Evolutionary conservation across 1,284 basidiomycete genomes (phyloP), one percentile per base, ranked within the genome.

Genomic region (Cutaneotrichosporon arboriforme): DNA sequence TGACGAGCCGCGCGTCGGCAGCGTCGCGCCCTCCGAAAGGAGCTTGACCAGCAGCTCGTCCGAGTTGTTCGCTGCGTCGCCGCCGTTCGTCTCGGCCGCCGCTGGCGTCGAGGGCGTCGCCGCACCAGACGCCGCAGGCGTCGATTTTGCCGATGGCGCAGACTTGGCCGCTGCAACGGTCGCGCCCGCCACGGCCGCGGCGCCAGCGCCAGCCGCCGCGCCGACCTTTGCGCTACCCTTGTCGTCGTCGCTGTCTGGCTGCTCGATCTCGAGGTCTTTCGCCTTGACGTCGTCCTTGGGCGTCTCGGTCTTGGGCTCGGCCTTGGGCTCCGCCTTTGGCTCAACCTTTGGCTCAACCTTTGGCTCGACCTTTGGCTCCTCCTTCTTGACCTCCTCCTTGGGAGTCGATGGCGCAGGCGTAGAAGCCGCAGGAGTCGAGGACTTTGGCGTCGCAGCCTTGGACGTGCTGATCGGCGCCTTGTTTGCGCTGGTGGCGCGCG

Each of bases 1-100:
- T 1, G 83, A 75, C 7, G 89, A 92, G 1, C 94, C 94, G 54
- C 90, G 83, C 12, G 88, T 92, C 0, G 96, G 94, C 22, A 96
- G 70, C 58, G 76, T 87, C 15, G 90, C 96, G 63, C 85, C 85
- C 13, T 85, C 81, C 1, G 88, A 88, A 44, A 88, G 83, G 35
- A 85, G 82, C 70, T 96, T 93, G 62, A 97, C 83, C 59, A 90
- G 83, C 20, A 97, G 83, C 31, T 64, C 55, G 46, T 57, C 50
- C 18, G 50, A 15, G 21, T 40, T 45, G 44, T 50, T 50, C 12
- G 26, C 18, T 22, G 21, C 17, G 34, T 10, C 33, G 31, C 39
- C 18, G 20, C 41, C 20, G 18, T 38, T 33, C 13, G 35, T 48
- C 13, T 33, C 33, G 4, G 41, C 23, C 8, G 41, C 23, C 8